Base-by-base conservation (phyloP, 2,329 filamentous ascomycete genomes). In the Aureobasidium sp. region DNA sequence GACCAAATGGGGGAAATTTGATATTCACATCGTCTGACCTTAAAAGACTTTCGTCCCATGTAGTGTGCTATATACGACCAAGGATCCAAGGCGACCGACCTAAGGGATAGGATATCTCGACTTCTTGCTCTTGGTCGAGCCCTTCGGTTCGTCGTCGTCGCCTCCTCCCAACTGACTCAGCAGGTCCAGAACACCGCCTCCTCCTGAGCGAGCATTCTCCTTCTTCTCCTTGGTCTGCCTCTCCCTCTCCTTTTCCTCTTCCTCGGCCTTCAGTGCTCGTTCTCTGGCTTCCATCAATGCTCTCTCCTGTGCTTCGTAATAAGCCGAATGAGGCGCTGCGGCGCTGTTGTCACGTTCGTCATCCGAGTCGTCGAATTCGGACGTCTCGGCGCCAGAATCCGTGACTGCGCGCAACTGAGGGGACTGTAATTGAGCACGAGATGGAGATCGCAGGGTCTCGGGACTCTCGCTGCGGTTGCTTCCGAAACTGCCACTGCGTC, bases 401-500 rank as follows among this genome's bases (percentile, higher is more conserved):
- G 51, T 35, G 4, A 66, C 58, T 6, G 60, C 60, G 17, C 60
- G 56, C 14, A 67, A 54, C 6, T 65, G 61, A 3, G 67, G 67
- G 4, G 63, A 66, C 55, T 66, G 66, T 27, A 68, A 56, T 8
- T 68, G 38, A 3, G 53, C 48, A 14, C 52, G 37, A 10, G 45
- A 45, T 14, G 62, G 58, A 40, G 48, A 56, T 4, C 53, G 53
- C 8, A 60, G 21, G 32, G 60, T 58, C 3, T 58, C 58, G 3
- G 56, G 51, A 16, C 56, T 58, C 17, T 56, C 16, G 48, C 47
- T 29, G 56, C 63, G 40, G 68, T 70, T 14, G 73, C 67, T 16
- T 73, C 75, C 34, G 76, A 70, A 6, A 74, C 77, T 54, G 70
- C 70, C 2, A 73, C 72, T 27, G 79, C 75, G 12, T 75, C 74